A percentile compares a stretch with the other conserved stretches of the same genome.
These are phyloP conservation scores for Drosera capensis DNA, from an alignment of 148 eudicot species.

Conservation along the genomic window DNA sequence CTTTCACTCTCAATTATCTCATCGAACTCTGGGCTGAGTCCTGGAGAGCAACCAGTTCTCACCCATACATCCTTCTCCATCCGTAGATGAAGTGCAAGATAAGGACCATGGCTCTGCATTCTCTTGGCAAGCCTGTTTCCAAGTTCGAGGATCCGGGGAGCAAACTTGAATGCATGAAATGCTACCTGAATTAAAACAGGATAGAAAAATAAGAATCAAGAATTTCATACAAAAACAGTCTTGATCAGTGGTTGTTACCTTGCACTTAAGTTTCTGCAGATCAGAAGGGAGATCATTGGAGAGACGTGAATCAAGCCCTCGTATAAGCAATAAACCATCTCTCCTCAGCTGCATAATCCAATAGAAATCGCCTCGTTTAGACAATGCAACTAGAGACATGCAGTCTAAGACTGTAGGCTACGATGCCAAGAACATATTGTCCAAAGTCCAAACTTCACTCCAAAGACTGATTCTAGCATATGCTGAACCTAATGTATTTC, in stretches of 20 bases:
- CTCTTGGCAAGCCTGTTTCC: constrained; percentile 77
- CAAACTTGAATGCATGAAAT: constrained; percentile 79
- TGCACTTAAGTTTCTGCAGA: constrained; percentile 96
- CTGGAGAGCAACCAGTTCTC: constrained; percentile 94
- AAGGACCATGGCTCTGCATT: constrained; percentile 75
- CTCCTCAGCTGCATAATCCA: constrained; percentile 56
- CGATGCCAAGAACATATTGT: too few relatives aligned
- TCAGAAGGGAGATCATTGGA: constrained; percentile 87
- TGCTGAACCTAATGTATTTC: too few relatives aligned
- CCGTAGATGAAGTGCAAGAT: constrained; percentile 81
- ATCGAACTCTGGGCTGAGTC: constrained; percentile 53
- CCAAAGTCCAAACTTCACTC: too few relatives aligned
- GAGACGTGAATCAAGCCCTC: constrained; percentile 81
- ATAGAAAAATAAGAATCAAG: background rate
- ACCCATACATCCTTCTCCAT: constrained; percentile 96
- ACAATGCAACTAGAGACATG: background rate
- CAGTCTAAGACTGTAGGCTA: too few relatives aligned
- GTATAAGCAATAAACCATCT: constrained; percentile 62
- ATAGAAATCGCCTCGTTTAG: background rate
- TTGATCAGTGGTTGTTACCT: constrained; percentile 55
- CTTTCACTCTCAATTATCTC: constrained; percentile 57
- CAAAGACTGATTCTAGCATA: too few relatives aligned
- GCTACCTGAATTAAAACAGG: constrained; percentile 47
- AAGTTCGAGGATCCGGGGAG: constrained; percentile 54
- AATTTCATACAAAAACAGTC: too few relatives aligned